Base-by-base conservation (phyloP, 805 yeast species). In the Ogataea zsoltii region DNA sequence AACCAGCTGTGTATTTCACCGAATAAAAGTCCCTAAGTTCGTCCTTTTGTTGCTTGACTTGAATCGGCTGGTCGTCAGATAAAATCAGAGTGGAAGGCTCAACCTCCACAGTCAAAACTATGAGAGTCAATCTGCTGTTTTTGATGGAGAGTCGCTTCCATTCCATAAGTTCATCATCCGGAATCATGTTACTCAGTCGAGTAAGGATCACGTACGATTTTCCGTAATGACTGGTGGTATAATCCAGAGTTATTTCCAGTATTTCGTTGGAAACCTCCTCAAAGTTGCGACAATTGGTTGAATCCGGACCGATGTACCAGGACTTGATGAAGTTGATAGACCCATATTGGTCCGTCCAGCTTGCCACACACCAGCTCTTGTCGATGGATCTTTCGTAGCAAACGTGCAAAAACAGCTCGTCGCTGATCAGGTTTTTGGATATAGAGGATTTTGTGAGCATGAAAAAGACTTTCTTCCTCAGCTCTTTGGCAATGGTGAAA, bases 341-440 rank as follows among this genome's bases (percentile, higher is more conserved):
- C 0, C 96, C 96, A 61, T 77, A 75, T 39, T 91, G 92, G 58
- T 92, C 96, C 0, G 94, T 75, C 95, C 97, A 89, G 0, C 95
- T 84, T 0, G 88, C 95, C 17, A 83, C 80, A 35, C 89, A 74
- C 96, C 97, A 92, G 44, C 79, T 80, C 49, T 81, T 82, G 62
- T 91, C 96, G 3, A 78, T 71, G 0, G 96, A 85, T 42, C 96
- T 65, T 25, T 89, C 88, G 57, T 91, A 92, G 1, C 96, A 89
- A 10, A 94, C 72, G 60, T 94, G 98, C 17, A 92, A 70, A 55
- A 81, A 87, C 1, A 87, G 72, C 56, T 90, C 96, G 48, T 85
- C 86, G n/a, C 74, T 69, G 36, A 76, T 62, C 7, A 82, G 58
- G 23, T 63, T 60, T 14, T 66, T 57, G 2, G 69, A 65, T 21